Evolutionary conservation across 1,139 yeast species (phyloP), one percentile per base, ranked within the genome.

Genomic region (Nakaseomyces nivariensis): DNA sequence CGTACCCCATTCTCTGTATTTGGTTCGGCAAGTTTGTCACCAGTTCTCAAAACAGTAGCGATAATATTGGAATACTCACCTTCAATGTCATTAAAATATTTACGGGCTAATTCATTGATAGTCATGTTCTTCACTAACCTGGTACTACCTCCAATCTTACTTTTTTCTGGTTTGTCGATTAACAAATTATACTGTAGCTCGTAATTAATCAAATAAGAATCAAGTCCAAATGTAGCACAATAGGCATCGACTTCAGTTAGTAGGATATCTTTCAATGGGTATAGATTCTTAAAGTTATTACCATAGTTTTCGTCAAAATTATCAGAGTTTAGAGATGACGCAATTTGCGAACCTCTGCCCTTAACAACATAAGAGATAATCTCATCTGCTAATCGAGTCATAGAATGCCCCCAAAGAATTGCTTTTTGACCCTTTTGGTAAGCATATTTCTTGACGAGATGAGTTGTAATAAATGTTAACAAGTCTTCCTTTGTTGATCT

Each of bases 31-130:
- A 92, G 69, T 64, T 92, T 90, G 48, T 82, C 82, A 9, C 95
- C 96, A 0, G 96, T 90, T 55, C 87, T 82, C 10, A 89, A 90
- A 22, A 92, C 97, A 0, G 98, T 90, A 0, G 97, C 85, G 2
- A 94, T 92, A 4, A 94, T 88, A 48, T 95, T 88, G 0, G 96
- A 88, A 61, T 89, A 90, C 6, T 85, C 95, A 8, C 78, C 75
- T 60, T 89, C 96, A 36, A 90, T 79, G 42, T 76, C 76, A 37
- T 72, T 74, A 60, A 89, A 88, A 65, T 92, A 92, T 50, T 82
- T 78, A 40, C 80, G 72, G 1, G 90, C 82, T 47, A 92, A 73
- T 59, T 87, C 95, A 58, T 86, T 81, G 32, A 92, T 82, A 2
- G 96, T 85, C 74, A 85, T 80, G 56, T 81, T 78, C 63, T 81